These are phyloP conservation scores for Gaertneriomyces semiglobifer DNA, from an alignment of 192 early-diverging fungal genomes.

Conservation along the genomic window DNA sequence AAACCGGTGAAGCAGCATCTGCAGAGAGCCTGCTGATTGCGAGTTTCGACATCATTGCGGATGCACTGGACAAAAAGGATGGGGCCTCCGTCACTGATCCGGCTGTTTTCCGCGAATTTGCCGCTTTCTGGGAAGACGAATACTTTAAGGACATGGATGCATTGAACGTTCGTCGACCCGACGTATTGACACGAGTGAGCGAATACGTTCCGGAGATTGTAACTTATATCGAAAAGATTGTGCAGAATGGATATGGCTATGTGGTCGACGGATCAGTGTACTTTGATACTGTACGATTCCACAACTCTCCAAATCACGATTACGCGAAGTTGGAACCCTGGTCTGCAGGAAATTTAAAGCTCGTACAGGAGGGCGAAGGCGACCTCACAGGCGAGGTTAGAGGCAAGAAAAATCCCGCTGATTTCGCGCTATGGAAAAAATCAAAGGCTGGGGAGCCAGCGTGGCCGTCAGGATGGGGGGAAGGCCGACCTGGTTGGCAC, in stretches of 20 bases:
- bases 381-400: constrained; percentile 63
- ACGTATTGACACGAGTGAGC: constrained; percentile 88
- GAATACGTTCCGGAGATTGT: constrained; percentile 97
- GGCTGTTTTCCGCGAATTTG: constrained; percentile 85
- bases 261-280: constrained; percentile 88
- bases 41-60: constrained; percentile 23
- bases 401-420: constrained; percentile 68
- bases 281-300: constrained; percentile 86
- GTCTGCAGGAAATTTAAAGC: constrained; percentile 74
- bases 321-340: constrained; percentile 94
- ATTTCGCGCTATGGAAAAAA: constrained; percentile 97
- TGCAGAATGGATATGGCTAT: constrained; percentile 94
- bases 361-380: constrained; percentile 87
- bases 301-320: constrained; percentile 74
- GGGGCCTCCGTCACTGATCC: constrained; percentile 76
- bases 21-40: constrained; percentile 22
- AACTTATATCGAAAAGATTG: constrained; percentile 83
- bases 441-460: constrained; percentile 90
- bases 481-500: constrained; percentile 97
- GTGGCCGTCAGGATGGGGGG: constrained; percentile 90
- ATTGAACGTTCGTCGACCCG: constrained; percentile 77
- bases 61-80: constrained; percentile 34
- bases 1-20: background rate
- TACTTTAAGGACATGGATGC: constrained; percentile 92
- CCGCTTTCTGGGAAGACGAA: constrained; percentile 90